phyloP scores from a whole-genome alignment of 164 flowering plant species.

The Macadamia integrifolia region DNA sequence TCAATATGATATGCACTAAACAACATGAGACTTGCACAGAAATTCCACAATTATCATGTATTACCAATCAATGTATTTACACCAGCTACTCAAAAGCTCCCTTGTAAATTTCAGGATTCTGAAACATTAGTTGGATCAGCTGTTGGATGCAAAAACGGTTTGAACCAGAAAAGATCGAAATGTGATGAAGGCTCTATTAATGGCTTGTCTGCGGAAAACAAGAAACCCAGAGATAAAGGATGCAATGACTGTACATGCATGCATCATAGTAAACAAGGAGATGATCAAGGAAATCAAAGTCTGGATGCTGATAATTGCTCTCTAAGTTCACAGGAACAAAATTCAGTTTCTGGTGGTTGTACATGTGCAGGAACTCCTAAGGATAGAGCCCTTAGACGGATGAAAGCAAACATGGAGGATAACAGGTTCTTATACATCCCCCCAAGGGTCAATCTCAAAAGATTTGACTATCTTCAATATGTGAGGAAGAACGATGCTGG shows the following conservation, averaged over 20 bases:
- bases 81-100: neutral
- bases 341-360: constrained; percentile 2
- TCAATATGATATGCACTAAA: too few species aligned
- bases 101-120: constrained; percentile 13
- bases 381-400: constrained; percentile 35
- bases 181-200: constrained; percentile 4
- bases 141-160: constrained; percentile 2
- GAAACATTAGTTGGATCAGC: constrained; percentile 15
- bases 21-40: too few species aligned
- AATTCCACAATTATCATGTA: neutral
- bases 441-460: constrained; percentile 51
- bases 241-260: neutral
- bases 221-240: constrained; percentile 11
- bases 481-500: constrained; percentile 47
- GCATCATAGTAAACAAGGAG: neutral
- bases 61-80: neutral
- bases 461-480: constrained; percentile 52
- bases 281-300: neutral
- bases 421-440: constrained; percentile 62
- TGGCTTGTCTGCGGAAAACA: constrained; percentile 5
- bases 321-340: constrained; percentile 8
- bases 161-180: constrained; percentile 23
- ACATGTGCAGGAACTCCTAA: constrained; percentile 10
- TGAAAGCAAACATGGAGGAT: constrained; percentile 75
- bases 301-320: constrained; percentile 8